A percentile compares a stretch with the other conserved stretches of the same genome.
These are phyloP conservation scores for Suhomyces bokatorum DNA, from an alignment of 1,139 yeast species.

Conservation along the genomic window DNA sequence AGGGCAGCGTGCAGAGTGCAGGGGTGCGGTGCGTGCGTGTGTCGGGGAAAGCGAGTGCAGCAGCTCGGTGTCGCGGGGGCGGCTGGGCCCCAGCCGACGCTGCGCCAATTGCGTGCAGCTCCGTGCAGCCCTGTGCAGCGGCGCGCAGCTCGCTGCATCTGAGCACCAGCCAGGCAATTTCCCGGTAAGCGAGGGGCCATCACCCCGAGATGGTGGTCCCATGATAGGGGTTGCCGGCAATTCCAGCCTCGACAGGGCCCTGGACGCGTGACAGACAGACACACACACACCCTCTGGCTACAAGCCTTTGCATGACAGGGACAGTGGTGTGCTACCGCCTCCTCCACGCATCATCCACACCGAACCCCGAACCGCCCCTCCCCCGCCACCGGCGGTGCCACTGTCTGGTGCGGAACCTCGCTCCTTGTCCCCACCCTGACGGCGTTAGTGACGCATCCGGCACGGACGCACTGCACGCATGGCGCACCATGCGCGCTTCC, in stretches of 20 bases:
- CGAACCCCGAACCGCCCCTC: no score
- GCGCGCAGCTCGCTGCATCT: no score
- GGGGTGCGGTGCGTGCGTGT: background rate
- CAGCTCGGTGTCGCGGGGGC: slow-evolving; percentile 4
- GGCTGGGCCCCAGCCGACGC: slow-evolving; percentile 3
- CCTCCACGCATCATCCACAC: no score
- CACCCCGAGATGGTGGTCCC: background rate
- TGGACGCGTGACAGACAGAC: no score
- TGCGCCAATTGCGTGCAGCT: background rate
- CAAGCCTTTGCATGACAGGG: no score
- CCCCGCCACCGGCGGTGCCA: no score
- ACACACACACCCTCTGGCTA: no score
- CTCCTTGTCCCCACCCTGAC: background rate
- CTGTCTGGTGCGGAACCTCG: background rate
- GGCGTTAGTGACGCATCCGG: slow-evolving; percentile 2
- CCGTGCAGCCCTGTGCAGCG: no score
- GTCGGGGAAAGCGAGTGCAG: slow-evolving; percentile 1
- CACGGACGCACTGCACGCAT: background rate
- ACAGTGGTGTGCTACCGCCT: no score
- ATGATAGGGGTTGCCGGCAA: background rate
- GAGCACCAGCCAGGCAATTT: background rate
- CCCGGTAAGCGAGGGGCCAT: background rate
- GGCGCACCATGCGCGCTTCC: background rate
- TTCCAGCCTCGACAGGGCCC: no score
- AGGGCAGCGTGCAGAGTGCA: background rate